Percentiles rank a stretch among this genome's conserved stretches.
These are phyloP conservation scores for Acrocalymma vagum DNA, from an alignment of 2,329 filamentous ascomycete species.

Conservation along the genomic window DNA sequence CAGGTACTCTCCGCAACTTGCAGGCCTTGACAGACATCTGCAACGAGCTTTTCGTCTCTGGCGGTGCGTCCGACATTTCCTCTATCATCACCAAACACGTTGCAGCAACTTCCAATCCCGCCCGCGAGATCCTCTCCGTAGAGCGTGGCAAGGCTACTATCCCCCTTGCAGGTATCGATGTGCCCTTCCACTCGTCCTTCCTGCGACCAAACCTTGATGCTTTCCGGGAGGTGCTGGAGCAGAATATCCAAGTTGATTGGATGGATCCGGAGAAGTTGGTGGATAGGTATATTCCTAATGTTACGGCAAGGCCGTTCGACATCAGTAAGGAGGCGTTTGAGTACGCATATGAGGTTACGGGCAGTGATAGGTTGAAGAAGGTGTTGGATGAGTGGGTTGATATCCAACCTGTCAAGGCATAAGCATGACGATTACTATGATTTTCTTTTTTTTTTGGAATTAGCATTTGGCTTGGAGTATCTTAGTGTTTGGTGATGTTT, in stretches of 20 bases:
- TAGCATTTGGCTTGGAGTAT: too few relatives aligned
- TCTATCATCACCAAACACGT: slow-evolving; percentile 8
- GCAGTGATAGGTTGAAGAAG: slow-evolving; percentile 16
- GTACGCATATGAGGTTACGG: slow-evolving; percentile 19
- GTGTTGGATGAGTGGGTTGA: slow-evolving; percentile 17
- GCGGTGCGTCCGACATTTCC: neutral
- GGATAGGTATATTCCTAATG: slow-evolving; percentile 25
- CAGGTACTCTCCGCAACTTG: slow-evolving; percentile 35
- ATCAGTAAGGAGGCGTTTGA: slow-evolving; percentile 19
- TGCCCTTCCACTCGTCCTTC: slow-evolving; percentile 42
- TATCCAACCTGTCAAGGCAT: too few relatives aligned
- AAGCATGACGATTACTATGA: too few relatives aligned
- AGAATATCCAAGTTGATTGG: slow-evolving; percentile 17
- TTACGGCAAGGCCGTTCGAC: slow-evolving; percentile 24
- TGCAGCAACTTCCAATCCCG: neutral
- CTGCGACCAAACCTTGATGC: slow-evolving; percentile 23
- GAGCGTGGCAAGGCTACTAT: slow-evolving; percentile 35
- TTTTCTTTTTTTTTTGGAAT: too few relatives aligned
- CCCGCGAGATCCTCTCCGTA: neutral
- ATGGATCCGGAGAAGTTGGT: slow-evolving; percentile 21
- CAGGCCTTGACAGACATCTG: slow-evolving; percentile 20
- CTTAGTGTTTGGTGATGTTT: too few relatives aligned
- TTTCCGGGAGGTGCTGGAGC: slow-evolving; percentile 28
- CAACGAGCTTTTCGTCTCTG: slow-evolving; percentile 11
- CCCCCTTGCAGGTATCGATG: slow-evolving; percentile 42